These are phyloP conservation scores for Persicaria maculosa DNA, from an alignment of 148 eudicot genomes.

Conservation along the genomic window DNA sequence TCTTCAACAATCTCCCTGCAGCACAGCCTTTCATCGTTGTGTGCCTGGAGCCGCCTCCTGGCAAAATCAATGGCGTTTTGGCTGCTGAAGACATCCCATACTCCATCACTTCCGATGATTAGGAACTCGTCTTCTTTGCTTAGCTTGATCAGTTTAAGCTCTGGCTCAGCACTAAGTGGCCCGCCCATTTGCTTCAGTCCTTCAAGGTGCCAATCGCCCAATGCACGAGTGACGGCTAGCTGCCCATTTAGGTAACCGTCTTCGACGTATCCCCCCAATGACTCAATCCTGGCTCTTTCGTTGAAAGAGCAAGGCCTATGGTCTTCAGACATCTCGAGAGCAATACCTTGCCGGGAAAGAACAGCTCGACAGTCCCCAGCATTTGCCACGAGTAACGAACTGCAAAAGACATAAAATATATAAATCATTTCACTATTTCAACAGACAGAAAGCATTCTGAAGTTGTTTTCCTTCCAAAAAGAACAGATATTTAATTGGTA, in stretches of 20 bases:
- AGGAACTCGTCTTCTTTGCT: conserved; percentile 80
- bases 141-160: conserved; percentile 55
- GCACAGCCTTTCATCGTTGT: conserved; percentile 65
- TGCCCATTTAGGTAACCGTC: conserved; percentile 88
- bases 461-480: background rate
- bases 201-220: conserved; percentile 86
- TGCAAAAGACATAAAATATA: conserved; percentile 18
- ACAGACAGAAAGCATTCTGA: background rate
- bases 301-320: conserved; percentile 69
- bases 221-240: conserved; percentile 75
- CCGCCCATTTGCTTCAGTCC: conserved; percentile 58
- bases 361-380: conserved; percentile 97
- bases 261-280: conserved; percentile 71
- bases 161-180: conserved; percentile 82
- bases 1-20: conserved; percentile 73
- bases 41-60: conserved; percentile 56
- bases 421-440: conserved; percentile 21
- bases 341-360: conserved; percentile 63
- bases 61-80: conserved; percentile 91
- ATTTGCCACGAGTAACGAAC: conserved; percentile 94
- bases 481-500: background rate
- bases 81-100: conserved; percentile 86
- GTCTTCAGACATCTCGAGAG: conserved; percentile 82
- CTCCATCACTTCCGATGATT: conserved; percentile 76
- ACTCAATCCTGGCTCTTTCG: conserved; percentile 68